Percentiles rank a stretch among this genome's conserved stretches.
phyloP scores from a whole-genome alignment of 176 grass and related monocot species.

The Thinopyrum elongatum region DNA sequence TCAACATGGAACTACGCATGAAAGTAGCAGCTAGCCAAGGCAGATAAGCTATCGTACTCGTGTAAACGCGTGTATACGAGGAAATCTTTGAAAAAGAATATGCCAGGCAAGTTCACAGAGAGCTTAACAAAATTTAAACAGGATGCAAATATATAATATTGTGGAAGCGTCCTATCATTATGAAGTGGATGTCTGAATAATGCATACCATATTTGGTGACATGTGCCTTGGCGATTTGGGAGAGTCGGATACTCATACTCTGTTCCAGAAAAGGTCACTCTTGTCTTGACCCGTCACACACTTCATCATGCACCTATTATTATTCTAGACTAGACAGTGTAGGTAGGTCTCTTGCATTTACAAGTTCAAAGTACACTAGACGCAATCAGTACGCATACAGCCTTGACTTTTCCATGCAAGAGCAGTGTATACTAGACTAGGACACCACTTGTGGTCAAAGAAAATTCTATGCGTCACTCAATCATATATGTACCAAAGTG shows the following conservation, averaged over 20 bases:
- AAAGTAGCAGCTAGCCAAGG: background rate
- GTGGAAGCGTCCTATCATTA: background rate
- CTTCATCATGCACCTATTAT: constrained; percentile 13
- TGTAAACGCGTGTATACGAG: background rate
- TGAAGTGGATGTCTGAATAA: background rate
- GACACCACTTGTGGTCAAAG: background rate
- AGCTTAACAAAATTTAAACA: background rate
- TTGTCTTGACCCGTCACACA: constrained; percentile 49
- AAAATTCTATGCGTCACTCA: background rate
- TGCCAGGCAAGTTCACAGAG: constrained; percentile 33
- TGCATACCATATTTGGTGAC: background rate
- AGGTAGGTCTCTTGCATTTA: background rate
- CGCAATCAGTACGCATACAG: constrained; percentile 37
- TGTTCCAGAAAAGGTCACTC: constrained; percentile 41
- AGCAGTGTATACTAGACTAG: background rate
- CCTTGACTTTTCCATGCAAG: constrained; percentile 30
- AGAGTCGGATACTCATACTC: background rate
- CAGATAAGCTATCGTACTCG: background rate
- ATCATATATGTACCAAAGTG: background rate
- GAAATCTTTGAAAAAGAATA: constrained; percentile 24
- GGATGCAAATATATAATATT: background rate
- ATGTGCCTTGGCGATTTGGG: background rate
- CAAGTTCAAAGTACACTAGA: constrained; percentile 47
- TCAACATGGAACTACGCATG: background rate
- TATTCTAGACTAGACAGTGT: background rate